These are phyloP conservation scores for Nitzschia palea DNA, from an alignment of 108 stramenopile genomes.

Conservation along the genomic window DNA sequence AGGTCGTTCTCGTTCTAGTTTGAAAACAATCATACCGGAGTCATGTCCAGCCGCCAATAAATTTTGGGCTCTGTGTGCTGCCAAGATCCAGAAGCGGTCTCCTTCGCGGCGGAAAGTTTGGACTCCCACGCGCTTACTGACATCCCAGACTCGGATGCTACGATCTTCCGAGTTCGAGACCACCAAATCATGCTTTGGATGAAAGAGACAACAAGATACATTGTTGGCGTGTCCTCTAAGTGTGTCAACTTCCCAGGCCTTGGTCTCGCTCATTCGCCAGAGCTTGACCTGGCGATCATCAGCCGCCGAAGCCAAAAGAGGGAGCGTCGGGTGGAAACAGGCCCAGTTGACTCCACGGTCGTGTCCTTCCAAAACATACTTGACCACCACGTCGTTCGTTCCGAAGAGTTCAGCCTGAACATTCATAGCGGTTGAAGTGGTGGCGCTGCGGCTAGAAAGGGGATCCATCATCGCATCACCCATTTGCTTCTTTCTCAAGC, in stretches of 20 bases:
- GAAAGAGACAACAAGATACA: constrained; percentile 97
- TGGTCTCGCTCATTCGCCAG: constrained; percentile 99
- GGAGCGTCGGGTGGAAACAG: constrained; percentile 96
- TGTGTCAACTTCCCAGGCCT: constrained; percentile 99
- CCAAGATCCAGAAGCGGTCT: constrained; percentile 98
- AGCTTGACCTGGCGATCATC: constrained; percentile 99
- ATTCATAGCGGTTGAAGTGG: constrained; percentile 75
- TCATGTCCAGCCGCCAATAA: constrained; percentile 99
- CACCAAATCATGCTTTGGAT: constrained; percentile 97
- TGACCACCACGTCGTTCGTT: constrained; percentile 98
- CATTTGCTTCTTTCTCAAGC: constrained; percentile 95
- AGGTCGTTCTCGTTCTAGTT: constrained; percentile 97
- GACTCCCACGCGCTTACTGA: constrained; percentile 94
- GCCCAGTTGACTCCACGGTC: constrained; percentile 99
- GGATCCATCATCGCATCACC: constrained; percentile 56
- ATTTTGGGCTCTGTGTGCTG: constrained; percentile 92
- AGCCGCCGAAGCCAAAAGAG: constrained; percentile 95
- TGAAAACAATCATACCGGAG: constrained; percentile 99
- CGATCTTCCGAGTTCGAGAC: constrained; percentile 98
- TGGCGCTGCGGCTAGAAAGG: constrained; percentile 35
- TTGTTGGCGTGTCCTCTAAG: constrained; percentile 99
- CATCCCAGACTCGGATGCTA: constrained; percentile 98
- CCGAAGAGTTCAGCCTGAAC: constrained; percentile 98
- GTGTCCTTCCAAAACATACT: constrained; percentile 99
- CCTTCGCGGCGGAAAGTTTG: constrained; percentile 98